These are phyloP conservation scores for Lizonia empirigonia DNA, from an alignment of 2,329 filamentous ascomycete genomes.

Conservation along the genomic window DNA sequence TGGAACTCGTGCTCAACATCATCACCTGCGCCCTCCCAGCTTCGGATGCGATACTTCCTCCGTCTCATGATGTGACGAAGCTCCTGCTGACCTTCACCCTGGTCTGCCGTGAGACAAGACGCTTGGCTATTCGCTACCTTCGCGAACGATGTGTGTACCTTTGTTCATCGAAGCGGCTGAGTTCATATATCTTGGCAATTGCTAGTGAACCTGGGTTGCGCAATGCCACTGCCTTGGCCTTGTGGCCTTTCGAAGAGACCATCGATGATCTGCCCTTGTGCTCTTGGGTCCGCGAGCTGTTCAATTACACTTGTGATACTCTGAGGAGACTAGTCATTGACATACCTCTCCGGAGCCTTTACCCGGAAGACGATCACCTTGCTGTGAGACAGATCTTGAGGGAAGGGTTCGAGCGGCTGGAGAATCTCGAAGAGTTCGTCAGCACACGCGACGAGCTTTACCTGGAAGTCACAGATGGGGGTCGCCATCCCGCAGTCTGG, in stretches of 20 bases:
- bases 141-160: slow-evolving; percentile 55
- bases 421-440: slow-evolving; percentile 56
- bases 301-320: slow-evolving; percentile 49
- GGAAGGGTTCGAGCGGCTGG: slow-evolving; percentile 54
- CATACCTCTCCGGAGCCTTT: slow-evolving; percentile 55
- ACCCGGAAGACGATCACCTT: slow-evolving; percentile 52
- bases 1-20: slow-evolving; percentile 38
- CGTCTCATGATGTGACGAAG: slow-evolving; percentile 50
- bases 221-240: slow-evolving; percentile 49
- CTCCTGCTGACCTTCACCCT: slow-evolving; percentile 54
- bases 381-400: slow-evolving; percentile 48
- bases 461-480: slow-evolving; percentile 37
- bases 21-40: slow-evolving; percentile 31
- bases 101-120: slow-evolving; percentile 53
- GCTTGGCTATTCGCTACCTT: slow-evolving; percentile 52
- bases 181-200: slow-evolving; percentile 27
- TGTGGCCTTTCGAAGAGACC: slow-evolving; percentile 39
- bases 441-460: slow-evolving; percentile 56
- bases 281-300: slow-evolving; percentile 51
- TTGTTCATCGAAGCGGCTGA: slow-evolving; percentile 44
- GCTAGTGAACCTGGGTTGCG: slow-evolving; percentile 19
- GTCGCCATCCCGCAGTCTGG: slow-evolving; percentile 49
- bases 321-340: slow-evolving; percentile 56
- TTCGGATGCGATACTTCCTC: slow-evolving; percentile 37
- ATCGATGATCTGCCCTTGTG: slow-evolving; percentile 54